Conservation (phyloP, 805 yeast species). For the Candida adriatica region DNA sequence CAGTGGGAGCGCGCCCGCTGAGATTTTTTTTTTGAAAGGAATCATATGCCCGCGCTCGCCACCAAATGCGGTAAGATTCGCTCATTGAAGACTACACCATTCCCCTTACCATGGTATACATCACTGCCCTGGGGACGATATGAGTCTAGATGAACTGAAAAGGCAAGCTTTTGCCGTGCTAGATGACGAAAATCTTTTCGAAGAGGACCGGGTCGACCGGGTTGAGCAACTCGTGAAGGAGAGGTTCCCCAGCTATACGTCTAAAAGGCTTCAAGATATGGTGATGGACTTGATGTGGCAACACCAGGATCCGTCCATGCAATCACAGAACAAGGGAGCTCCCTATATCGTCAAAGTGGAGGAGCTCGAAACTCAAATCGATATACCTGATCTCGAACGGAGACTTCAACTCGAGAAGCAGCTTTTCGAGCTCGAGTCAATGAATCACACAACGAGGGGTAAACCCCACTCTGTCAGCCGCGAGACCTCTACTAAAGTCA, state of each 20-base stretch:
- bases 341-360: slow-evolving; percentile 20
- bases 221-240: slow-evolving; percentile 28
- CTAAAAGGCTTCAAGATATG: slow-evolving; percentile 27
- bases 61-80: too few species aligned
- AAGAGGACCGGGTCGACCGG: slow-evolving; percentile 34
- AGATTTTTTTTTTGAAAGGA: too few species aligned
- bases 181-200: slow-evolving; percentile 24
- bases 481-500: not conserved
- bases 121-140: too few species aligned
- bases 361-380: slow-evolving; percentile 12
- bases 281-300: slow-evolving; percentile 35
- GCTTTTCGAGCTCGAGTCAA: slow-evolving; percentile 13
- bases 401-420: slow-evolving; percentile 22
- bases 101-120: too few species aligned
- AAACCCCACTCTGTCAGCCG: slow-evolving; percentile 1
- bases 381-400: slow-evolving; percentile 22
- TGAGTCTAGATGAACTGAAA: slow-evolving; percentile 14
- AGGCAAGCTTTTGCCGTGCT: slow-evolving; percentile 26
- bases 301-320: slow-evolving; percentile 29
- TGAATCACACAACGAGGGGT: slow-evolving; percentile 2
- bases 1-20: too few species aligned
- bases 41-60: too few species aligned
- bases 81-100: too few species aligned
- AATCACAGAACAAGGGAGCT: slow-evolving; percentile 1
- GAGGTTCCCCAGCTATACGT: slow-evolving; percentile 11